phyloP scores from a whole-genome alignment of 495 filamentous ascomycete species.

The Daldinia vernicosa region DNA sequence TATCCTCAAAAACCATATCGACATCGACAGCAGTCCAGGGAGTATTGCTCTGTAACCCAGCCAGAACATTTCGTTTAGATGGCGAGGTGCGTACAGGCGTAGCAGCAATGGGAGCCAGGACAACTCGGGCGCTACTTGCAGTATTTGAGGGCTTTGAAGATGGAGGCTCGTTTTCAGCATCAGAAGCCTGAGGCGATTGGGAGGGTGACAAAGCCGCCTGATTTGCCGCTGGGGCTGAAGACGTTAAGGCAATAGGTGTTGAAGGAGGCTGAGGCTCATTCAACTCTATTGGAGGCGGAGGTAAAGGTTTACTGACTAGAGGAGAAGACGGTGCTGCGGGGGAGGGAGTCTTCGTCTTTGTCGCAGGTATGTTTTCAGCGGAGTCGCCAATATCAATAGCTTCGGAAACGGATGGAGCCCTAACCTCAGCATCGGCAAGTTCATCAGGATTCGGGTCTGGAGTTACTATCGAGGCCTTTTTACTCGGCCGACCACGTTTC shows the following conservation, averaged over 20 bases:
- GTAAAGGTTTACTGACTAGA: slow-evolving; percentile 44
- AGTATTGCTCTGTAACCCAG: slow-evolving; percentile 65
- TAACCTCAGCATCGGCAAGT: slow-evolving; percentile 4
- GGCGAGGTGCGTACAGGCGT: slow-evolving; percentile 69
- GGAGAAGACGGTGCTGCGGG: slow-evolving; percentile 18
- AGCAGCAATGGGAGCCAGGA: slow-evolving; percentile 61
- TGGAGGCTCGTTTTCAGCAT: slow-evolving; percentile 81
- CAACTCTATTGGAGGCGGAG: slow-evolving; percentile 41
- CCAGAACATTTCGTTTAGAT: slow-evolving; percentile 67
- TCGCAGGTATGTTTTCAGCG: slow-evolving; percentile 12
- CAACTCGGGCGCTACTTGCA: slow-evolving; percentile 45
- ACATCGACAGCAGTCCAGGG: slow-evolving; percentile 81
- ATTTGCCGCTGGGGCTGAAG: slow-evolving; percentile 47
- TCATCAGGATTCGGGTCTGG: slow-evolving; percentile 30
- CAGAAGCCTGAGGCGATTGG: slow-evolving; percentile 77
- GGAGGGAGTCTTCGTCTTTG: slow-evolving; percentile 22
- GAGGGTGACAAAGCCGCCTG: slow-evolving; percentile 61
- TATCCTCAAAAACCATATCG: slow-evolving; percentile 67
- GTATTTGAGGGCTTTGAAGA: slow-evolving; percentile 63
- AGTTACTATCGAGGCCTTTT: slow-evolving; percentile 50
- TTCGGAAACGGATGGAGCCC: neutral
- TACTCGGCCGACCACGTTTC: slow-evolving; percentile 58
- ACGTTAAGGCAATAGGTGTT: slow-evolving; percentile 47
- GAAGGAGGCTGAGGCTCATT: slow-evolving; percentile 43
- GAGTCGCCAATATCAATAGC: slow-evolving; percentile 5